Evolutionary conservation across 306 rosid species (phyloP), one percentile per base, ranked within the genome.

Genomic region (Mucuna pruriens): DNA sequence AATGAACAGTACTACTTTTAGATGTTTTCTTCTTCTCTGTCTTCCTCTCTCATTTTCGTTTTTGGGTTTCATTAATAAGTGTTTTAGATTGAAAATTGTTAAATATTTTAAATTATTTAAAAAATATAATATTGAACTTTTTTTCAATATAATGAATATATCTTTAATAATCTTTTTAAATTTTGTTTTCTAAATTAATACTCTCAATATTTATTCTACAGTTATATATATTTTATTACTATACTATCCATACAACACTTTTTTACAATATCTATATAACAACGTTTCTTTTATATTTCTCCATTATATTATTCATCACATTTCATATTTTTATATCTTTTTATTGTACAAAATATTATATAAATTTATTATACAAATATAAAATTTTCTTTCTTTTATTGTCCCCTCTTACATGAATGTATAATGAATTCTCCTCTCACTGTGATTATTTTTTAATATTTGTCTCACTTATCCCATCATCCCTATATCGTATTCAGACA

Each of bases 401-500:
- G 29, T 9, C 20, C 4, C 31, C 6, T 38, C 23, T n/a, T 2
- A 29, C n/a, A 74, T 49, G 45, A 44, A 80, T 72, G 11, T 62
- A 36, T 36, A 44, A 80, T 72, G 11, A 48, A 36, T 36, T 38
- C 8, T 46, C 22, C 58, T 71, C 10, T 6, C 67, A n/a, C 79
- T 40, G 76, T 75, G 52, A 75, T 10, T 13, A 64, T 80, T 40
- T 8, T 3, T 65, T 49, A 55, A 16, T 67, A 46, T 58, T 48
- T 74, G 81, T 74, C 42, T 65, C 64, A 25, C 70, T 63, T 20
- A 42, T 82, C 7, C 71, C 71, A 67, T 75, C 26, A 67, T 67
- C 62, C 11, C 29, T 51, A 2, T 16, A 46, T 42, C 36, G 15
- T 61, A 1, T 60, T 40, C 23, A 42, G 52, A 38, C 71, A 70